Evolutionary conservation across 352 stramenopile species (phyloP), one percentile per base, ranked within the genome.

Genomic region (Phytopythium ostracodes): DNA sequence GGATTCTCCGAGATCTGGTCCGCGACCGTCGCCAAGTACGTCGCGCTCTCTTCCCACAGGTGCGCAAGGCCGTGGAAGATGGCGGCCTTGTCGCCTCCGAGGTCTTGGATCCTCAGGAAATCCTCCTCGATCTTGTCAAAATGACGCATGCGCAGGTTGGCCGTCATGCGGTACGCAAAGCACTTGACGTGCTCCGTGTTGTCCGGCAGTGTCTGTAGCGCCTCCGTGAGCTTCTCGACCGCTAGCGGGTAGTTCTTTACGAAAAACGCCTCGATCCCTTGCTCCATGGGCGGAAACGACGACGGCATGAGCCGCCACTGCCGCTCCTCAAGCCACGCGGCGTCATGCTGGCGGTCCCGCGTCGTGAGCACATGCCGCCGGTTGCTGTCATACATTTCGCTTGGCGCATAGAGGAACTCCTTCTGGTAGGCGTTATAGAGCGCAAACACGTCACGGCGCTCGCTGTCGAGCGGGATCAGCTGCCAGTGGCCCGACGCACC

Each of bases 391-490:
- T 84, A 76, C 50, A 81, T n/a, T 52, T 81, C 68, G 7, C 52
- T 71, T 1, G 82, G 76, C 40, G 80, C 70, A 59, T 89, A 89
- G 44, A 92, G 66, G 70, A 85, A 90, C 66, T 89, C 76, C 20
- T 81, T 77, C 44, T 89, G 78, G 64, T 92, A 88, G 27, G 78
- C 73, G 60, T 92, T 92, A 60, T 92, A 92, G 4, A 92, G 59
- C 15, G 76, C 80, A 69, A 89, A 92, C 25, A 86, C 70, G 58
- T 92, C 80, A 40, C 80, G 68, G 12, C 67, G 57, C 8, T 59
- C 56, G 15, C 42, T 49, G 58, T 78, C 75, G 50, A 88, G 59
- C 1, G 72, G 59, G 24, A 90, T 60, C 3, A 92, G 60, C 56
- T 90, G 80, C 82, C 82, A 92, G 42, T 88, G 78, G 12, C 81